Base-by-base conservation (phyloP, 768 basidiomycete genomes). In the Pisolithus albus region DNA sequence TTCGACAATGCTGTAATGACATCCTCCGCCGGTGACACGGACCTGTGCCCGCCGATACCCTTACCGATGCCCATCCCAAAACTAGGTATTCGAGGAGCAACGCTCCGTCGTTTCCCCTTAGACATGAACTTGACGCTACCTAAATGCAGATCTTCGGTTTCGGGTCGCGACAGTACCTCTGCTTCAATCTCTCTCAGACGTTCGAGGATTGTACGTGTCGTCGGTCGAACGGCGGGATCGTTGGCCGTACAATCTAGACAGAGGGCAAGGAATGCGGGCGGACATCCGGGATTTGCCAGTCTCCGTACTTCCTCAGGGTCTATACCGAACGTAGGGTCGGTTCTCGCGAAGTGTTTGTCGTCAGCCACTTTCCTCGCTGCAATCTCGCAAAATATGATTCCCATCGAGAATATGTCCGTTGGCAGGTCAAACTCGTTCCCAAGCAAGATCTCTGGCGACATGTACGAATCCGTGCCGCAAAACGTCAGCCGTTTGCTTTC, bases 401-500 rank as follows among this genome's bases (percentile, higher is more conserved):
- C 94, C 9, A 97, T 80, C 5, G 92, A 94, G 68, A 92, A 98
- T 1, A 96, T 84, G 63, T 99, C 95, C 6, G 95, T 96, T 4
- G 90, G 84, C 5, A 97, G 80, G 65, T 91, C 89, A 58, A 99
- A 99, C 61, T 93, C 88, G 47, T 86, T 81, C 21, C 94, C 93
- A 9, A 91, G 75, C 1, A 95, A 74, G 58, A 98, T 96, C 65
- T 97, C 95, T 0, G 95, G 95, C 2, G 89, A 92, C 95, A 97
- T 97, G 71, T 96, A 95, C 5, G 91, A 88, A 61, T 91, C 87
- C 2, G 88, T 90, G n/a, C 88, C 88, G 54, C 85, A 88, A 68
- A 91, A 91, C 0, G 89, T 92, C 41, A 92, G 77, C 4, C 88
- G 79, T 62, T 86, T 88, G 49, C 75, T 79, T 71, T 98, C 95